Evolutionary conservation across 2,329 filamentous ascomycete species (phyloP).

Genomic region (Raffaelea albimanens): DNA sequence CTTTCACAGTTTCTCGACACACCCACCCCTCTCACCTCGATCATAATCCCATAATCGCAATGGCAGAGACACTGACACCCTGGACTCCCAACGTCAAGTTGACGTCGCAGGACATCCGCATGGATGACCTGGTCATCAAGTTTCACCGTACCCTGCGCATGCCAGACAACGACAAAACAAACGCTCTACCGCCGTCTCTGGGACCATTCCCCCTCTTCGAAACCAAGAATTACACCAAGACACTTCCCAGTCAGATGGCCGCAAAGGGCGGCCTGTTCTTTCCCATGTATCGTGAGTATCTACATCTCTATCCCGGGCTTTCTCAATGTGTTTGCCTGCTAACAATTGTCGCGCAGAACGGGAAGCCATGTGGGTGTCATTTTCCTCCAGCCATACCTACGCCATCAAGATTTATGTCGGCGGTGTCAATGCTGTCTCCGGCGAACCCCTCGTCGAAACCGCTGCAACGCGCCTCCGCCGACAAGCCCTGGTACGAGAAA

Average conservation of each 20-base stretch:
- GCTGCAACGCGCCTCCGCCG: neutral
- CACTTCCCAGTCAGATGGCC: neutral
- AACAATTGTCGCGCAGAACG: neutral
- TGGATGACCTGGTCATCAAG: slow-evolving; percentile 20
- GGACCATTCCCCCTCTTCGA: slow-evolving; percentile 23
- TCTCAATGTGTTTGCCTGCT: neutral
- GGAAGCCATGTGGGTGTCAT: slow-evolving; percentile 8
- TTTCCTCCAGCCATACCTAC: neutral
- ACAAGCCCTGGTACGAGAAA: neutral
- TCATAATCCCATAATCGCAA: neutral
- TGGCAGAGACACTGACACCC: neutral
- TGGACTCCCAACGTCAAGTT: neutral
- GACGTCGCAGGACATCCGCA: neutral
- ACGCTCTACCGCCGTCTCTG: slow-evolving; percentile 24
- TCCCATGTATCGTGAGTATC: slow-evolving; percentile 7
- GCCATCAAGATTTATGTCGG: slow-evolving; percentile 6
- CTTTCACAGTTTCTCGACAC: too few relatives aligned
- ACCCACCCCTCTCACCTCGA: too few relatives aligned
- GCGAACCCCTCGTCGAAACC: slow-evolving; percentile 2
- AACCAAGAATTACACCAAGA: neutral
- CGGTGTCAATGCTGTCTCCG: slow-evolving; percentile 7
- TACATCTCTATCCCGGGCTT: neutral
- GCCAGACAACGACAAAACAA: slow-evolving; percentile 24
- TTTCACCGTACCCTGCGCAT: slow-evolving; percentile 33
- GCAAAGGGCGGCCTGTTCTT: slow-evolving; percentile 7